These are phyloP conservation scores for Trichomonascaceae sp. DNA, from an alignment of 1,139 yeast species.

Conservation along the genomic window DNA sequence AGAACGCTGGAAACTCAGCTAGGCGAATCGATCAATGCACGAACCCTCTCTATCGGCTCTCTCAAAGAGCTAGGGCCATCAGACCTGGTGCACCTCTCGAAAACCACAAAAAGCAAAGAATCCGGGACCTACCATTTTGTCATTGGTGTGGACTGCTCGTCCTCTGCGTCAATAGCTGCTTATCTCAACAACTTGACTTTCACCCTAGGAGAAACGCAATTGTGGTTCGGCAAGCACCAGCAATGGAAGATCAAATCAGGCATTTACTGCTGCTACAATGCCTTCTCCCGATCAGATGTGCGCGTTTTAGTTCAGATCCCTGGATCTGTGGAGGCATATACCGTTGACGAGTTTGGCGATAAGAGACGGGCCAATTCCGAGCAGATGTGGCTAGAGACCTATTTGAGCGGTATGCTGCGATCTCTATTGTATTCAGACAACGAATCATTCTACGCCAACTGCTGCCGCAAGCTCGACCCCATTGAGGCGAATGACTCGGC, in stretches of 20 bases:
- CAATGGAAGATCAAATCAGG: constrained; percentile 70
- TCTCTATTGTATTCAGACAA: constrained; percentile 58
- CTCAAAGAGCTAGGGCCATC: constrained; percentile 72
- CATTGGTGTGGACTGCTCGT: constrained; percentile 50
- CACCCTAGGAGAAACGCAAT: constrained; percentile 45
- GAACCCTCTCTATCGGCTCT: constrained; percentile 33
- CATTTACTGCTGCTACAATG: constrained; percentile 52
- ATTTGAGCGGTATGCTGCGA: constrained; percentile 61
- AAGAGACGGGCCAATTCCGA: constrained; percentile 21
- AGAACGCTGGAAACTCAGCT: constrained; percentile 34
- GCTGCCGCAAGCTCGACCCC: constrained; percentile 56
- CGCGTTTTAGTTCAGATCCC: constrained; percentile 59
- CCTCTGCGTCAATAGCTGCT: constrained; percentile 50
- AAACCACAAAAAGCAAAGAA: constrained; percentile 28
- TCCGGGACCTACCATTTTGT: constrained; percentile 55
- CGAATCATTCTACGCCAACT: constrained; percentile 46
- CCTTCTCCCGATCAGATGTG: constrained; percentile 55
- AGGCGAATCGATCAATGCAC: constrained; percentile 38
- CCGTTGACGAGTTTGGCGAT: constrained; percentile 42
- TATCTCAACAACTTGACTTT: constrained; percentile 64
- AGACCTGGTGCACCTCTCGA: constrained; percentile 64
- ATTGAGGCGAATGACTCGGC: constrained; percentile 28
- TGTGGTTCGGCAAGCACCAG: constrained; percentile 62
- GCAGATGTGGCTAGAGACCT: constrained; percentile 63
- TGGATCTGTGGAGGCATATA: constrained; percentile 70